phyloP scores from a whole-genome alignment of 2,329 filamentous ascomycete species.

The Botrytis porri region DNA sequence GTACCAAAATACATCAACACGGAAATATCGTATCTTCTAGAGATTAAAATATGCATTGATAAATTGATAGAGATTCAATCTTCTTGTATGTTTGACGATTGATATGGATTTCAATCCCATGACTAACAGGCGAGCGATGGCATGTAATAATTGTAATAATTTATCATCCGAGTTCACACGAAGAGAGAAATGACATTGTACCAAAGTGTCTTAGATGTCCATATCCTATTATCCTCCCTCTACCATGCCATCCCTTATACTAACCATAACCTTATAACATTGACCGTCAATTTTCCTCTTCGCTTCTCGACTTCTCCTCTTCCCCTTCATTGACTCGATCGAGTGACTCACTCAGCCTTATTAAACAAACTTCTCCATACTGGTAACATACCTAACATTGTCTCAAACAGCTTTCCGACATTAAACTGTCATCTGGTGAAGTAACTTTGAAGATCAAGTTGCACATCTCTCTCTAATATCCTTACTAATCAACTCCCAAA shows the following conservation, averaged over 20 bases:
- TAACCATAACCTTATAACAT: neutral
- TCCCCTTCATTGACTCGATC: neutral
- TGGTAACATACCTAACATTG: neutral
- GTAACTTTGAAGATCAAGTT: neutral
- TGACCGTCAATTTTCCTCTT: neutral
- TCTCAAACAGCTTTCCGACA: neutral
- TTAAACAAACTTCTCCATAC: neutral
- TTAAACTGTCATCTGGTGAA: too few relatives aligned
- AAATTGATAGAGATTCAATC: neutral
- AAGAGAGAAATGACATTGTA: neutral
- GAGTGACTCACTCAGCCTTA: neutral
- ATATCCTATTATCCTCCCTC: too few relatives aligned
- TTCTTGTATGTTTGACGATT: neutral
- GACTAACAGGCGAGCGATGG: neutral
- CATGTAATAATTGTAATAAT: neutral
- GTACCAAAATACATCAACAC: neutral
- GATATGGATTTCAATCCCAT: neutral
- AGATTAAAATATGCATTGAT: neutral
- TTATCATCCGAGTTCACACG: neutral
- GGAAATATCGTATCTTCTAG: neutral
- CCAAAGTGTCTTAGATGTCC: neutral
- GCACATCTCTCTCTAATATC: neutral
- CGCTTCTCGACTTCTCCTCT: neutral
- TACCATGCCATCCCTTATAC: neutral
- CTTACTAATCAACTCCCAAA: neutral